Base-by-base conservation (phyloP, 2,329 filamentous ascomycete species). In the Xylariomycetidae sp. region DNA sequence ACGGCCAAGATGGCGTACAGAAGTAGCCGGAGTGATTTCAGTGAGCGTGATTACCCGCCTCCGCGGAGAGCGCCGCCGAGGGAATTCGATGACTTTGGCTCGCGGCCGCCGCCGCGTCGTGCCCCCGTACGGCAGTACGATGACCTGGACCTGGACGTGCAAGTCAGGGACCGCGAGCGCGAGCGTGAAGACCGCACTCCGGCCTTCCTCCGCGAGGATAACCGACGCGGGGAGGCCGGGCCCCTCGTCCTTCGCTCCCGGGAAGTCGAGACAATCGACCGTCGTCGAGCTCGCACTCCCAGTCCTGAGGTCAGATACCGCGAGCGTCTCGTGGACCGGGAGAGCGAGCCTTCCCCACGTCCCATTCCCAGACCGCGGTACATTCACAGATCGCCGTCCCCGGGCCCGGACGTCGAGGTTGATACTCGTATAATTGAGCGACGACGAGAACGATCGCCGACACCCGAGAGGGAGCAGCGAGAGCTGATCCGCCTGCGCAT, bases 231-330 rank as follows among this genome's bases (percentile, higher is more conserved):
- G 17, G 72, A 76, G 37, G 56, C 64, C 17, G 72, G 72, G 3
- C 62, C 66, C 23, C 54, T 77, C 48, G 72, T 77, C 13, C 61
- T 77, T 29, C 67, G 73, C 32, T 59, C 69, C 44, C 65, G 72
- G 28, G 71, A 76, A 35, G 61, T 75, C 31, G 73, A 76, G 57
- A 72, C 67, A 1, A 49, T 71, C 38, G 71, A 76, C 50, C 59
- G 61, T 25, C 54, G 57, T 23, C 60, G 70, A 32, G 63, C 64
- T 33, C 65, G 63, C 33, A 60, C 57, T 25, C 61, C 65, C 31
- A 67, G 61, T 32, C 68, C 37, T 31, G 52, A 59, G 9, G 40
- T 61, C 13, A 60, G 60, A 6, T 52, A 63, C 29, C 57, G 63
- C 19, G 64, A 70, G 46, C 64, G 67, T 25, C 50, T 67, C 31